Conservation (phyloP, 2,329 filamentous ascomycete species). For the Fusarium chaquense region DNA sequence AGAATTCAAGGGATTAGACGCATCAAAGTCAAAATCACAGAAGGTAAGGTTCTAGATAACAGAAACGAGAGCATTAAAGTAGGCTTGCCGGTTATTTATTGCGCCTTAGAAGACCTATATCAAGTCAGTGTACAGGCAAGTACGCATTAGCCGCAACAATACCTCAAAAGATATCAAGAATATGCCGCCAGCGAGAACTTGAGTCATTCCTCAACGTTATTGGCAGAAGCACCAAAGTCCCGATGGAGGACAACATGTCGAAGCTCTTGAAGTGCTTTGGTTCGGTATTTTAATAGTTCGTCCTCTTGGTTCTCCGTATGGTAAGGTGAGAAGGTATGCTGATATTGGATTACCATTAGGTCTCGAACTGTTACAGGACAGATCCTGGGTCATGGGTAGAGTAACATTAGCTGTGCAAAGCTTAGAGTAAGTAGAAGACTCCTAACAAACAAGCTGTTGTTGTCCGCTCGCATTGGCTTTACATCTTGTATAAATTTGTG, state of each 20-base stretch:
- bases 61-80: constrained; percentile 33
- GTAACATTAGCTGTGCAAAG: too few relatives aligned
- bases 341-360: constrained; percentile 7
- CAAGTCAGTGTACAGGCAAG: background rate
- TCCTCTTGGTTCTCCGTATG: constrained; percentile 36
- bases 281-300: constrained; percentile 44
- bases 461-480: too few relatives aligned
- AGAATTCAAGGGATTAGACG: background rate
- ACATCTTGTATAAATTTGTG: too few relatives aligned
- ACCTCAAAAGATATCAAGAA: constrained; percentile 48
- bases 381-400: too few relatives aligned
- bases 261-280: constrained; percentile 45
- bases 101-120: constrained; percentile 40
- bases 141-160: background rate
- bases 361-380: too few relatives aligned
- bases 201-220: constrained; percentile 38
- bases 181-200: constrained; percentile 45
- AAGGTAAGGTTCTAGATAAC: constrained; percentile 22
- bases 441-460: too few relatives aligned
- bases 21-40: constrained; percentile 3
- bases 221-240: constrained; percentile 16
- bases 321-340: constrained; percentile 39
- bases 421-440: too few relatives aligned
- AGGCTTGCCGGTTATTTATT: constrained; percentile 38
- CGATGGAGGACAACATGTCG: constrained; percentile 33